Percentiles rank a stretch among this genome's conserved stretches.
Conservation (phyloP, 208 protist species). For the Trichomonas tenax region DNA sequence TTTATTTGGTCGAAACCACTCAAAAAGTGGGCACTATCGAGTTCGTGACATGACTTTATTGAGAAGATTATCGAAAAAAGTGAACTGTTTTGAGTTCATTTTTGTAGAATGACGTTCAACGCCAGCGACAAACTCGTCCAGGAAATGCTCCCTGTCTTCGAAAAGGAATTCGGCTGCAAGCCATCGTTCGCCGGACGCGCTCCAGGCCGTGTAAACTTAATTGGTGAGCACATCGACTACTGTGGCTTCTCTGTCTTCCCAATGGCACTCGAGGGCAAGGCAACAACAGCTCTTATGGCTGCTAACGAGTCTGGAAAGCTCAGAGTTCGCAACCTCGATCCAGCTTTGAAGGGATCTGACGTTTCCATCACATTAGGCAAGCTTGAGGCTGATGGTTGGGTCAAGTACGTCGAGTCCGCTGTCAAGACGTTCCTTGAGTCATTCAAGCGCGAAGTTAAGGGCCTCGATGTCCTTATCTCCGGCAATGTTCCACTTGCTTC, state of each 20-base stretch:
- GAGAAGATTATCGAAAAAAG: no score
- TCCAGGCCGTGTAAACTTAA: constrained; percentile 45
- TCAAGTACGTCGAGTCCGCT: background rate
- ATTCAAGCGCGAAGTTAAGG: no score
- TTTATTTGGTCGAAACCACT: no score
- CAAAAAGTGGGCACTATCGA: no score
- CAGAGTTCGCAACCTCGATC: background rate
- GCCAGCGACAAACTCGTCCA: background rate
- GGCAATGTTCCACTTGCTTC: background rate
- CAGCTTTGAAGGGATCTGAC: background rate
- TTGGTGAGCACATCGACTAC: constrained; percentile 50
- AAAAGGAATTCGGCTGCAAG: background rate
- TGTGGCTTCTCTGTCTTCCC: constrained; percentile 40
- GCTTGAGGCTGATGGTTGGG: background rate
- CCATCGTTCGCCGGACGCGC: constrained; percentile 23
- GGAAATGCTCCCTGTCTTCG: background rate
- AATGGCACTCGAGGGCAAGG: constrained; percentile 32
- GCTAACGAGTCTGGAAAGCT: background rate
- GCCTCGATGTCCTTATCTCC: background rate
- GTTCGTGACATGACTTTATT: no score
- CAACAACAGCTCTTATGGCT: background rate
- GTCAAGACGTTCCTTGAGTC: background rate
- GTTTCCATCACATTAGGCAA: background rate
- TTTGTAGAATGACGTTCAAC: background rate
- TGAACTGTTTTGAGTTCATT: no score